These are phyloP conservation scores for Trichoderma gracile DNA, from an alignment of 2,329 filamentous ascomycete genomes.

Conservation along the genomic window DNA sequence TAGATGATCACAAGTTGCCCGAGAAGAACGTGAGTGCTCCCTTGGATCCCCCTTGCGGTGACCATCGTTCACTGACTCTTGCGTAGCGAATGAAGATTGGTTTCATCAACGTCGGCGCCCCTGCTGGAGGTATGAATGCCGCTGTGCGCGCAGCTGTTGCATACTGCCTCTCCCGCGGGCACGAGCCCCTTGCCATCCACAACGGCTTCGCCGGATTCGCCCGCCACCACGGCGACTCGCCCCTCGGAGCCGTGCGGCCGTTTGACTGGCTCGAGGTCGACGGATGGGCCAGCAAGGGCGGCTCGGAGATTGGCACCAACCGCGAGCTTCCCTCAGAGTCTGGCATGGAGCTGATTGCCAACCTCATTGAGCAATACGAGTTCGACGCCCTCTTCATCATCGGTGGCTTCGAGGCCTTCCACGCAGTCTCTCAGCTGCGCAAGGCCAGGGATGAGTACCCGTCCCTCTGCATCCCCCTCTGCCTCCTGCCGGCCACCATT, in stretches of 20 bases:
- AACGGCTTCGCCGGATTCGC: slow-evolving; percentile 96
- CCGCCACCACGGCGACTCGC: slow-evolving; percentile 83
- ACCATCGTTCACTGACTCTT: neutral
- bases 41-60: neutral
- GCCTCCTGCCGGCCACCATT: slow-evolving; percentile 90
- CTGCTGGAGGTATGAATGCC: slow-evolving; percentile 97
- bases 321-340: slow-evolving; percentile 83
- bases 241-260: slow-evolving; percentile 77
- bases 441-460: slow-evolving; percentile 76
- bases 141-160: slow-evolving; percentile 90
- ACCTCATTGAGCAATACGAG: slow-evolving; percentile 79
- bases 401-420: slow-evolving; percentile 96
- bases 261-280: slow-evolving; percentile 95
- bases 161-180: slow-evolving; percentile 89
- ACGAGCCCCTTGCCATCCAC: slow-evolving; percentile 88
- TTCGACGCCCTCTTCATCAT: slow-evolving; percentile 91
- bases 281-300: slow-evolving; percentile 92
- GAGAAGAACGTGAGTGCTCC: slow-evolving; percentile 62
- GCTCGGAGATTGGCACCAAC: slow-evolving; percentile 97
- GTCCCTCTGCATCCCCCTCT: slow-evolving; percentile 88
- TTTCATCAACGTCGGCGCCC: slow-evolving; percentile 95
- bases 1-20: slow-evolving; percentile 66
- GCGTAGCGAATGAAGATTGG: slow-evolving; percentile 81
- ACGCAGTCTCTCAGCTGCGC: slow-evolving; percentile 82
- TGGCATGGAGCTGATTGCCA: slow-evolving; percentile 79